Conservation (phyloP, 176 grass and related monocot species). For the Bothriochloa decipiens region DNA sequence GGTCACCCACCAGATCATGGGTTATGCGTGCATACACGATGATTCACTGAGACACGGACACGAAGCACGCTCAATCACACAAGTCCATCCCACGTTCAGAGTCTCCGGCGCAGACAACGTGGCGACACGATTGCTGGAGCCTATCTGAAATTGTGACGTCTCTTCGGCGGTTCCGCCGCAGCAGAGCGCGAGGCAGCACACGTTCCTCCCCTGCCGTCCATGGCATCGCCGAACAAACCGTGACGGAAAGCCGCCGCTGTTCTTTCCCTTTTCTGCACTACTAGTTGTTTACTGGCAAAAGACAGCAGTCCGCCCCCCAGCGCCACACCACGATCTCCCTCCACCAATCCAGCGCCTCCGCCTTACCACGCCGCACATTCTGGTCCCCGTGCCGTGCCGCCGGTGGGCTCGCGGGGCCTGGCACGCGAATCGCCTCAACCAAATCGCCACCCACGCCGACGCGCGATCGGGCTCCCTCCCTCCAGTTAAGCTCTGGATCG, state of each 20-base stretch:
- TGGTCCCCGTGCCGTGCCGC: conserved; percentile 36
- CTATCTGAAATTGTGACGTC: background rate
- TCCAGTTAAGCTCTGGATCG: background rate
- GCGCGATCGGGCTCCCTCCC: background rate
- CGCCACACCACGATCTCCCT: conserved; percentile 27
- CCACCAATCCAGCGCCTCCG: conserved; percentile 12
- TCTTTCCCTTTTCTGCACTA: conserved; percentile 23
- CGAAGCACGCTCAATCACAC: no score
- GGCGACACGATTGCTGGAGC: background rate
- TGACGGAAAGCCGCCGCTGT: conserved; percentile 26
- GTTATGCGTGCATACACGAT: no score
- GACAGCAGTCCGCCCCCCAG: background rate
- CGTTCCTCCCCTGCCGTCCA: background rate
- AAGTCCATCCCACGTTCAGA: background rate
- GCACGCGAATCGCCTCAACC: background rate
- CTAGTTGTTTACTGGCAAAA: background rate
- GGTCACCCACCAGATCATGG: no score
- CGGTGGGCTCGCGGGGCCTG: background rate
- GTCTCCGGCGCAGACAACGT: no score
- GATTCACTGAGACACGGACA: no score
- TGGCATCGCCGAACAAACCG: background rate
- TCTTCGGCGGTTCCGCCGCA: background rate
- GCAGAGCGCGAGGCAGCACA: background rate
- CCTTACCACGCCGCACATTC: conserved; percentile 44
- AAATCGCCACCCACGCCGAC: conserved; percentile 13